Evolutionary conservation across 2,329 filamentous ascomycete species (phyloP).

Genomic region (Ceratocystis smalleyi): DNA sequence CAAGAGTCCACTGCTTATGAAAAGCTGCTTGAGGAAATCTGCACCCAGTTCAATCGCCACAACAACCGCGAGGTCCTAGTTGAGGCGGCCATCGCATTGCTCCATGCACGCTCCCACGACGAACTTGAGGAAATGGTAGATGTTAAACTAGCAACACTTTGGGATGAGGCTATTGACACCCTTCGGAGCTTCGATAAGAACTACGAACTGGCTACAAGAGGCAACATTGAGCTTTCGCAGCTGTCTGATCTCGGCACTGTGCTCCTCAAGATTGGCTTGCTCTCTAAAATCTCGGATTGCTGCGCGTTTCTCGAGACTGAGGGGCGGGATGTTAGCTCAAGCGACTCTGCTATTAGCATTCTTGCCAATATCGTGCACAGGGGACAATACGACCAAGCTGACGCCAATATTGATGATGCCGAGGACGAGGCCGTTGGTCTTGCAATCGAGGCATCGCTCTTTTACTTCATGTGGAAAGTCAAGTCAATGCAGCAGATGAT

Average conservation of each 20-base stretch:
- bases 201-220: slow-evolving; percentile 55
- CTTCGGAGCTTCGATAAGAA: slow-evolving; percentile 57
- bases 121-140: slow-evolving; percentile 79
- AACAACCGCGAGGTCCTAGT: slow-evolving; percentile 70
- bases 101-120: slow-evolving; percentile 73
- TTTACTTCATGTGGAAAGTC: slow-evolving; percentile 94
- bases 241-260: slow-evolving; percentile 59
- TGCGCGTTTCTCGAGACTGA: slow-evolving; percentile 56
- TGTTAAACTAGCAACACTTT: slow-evolving; percentile 62
- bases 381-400: slow-evolving; percentile 51
- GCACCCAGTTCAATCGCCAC: slow-evolving; percentile 86
- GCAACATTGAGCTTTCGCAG: slow-evolving; percentile 47
- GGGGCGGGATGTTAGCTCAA: slow-evolving; percentile 33
- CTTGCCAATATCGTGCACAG: slow-evolving; percentile 59
- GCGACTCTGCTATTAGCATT: slow-evolving; percentile 45
- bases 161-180: slow-evolving; percentile 67
- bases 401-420: slow-evolving; percentile 55
- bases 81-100: slow-evolving; percentile 66
- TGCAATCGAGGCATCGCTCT: slow-evolving; percentile 59
- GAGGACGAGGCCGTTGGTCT: slow-evolving; percentile 67
- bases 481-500: slow-evolving; percentile 42
- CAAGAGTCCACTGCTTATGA: slow-evolving; percentile 72
- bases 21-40: slow-evolving; percentile 74
- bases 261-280: slow-evolving; percentile 63
- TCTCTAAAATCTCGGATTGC: slow-evolving; percentile 66